Conservation (phyloP, 2,329 filamentous ascomycete genomes). For the Penicillium sp. region DNA sequence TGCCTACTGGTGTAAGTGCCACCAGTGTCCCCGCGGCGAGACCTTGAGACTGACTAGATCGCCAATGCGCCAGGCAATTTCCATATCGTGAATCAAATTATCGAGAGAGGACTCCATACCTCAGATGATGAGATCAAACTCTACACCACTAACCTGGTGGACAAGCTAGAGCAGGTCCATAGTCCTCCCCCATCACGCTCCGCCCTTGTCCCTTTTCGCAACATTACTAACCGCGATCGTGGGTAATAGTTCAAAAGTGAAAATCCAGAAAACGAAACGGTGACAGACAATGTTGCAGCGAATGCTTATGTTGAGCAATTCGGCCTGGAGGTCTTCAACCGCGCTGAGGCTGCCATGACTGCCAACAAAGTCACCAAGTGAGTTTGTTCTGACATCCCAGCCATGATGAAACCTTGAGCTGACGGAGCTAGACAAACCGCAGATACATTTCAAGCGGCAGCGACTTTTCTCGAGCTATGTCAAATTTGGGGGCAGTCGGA, state of each 20-base stretch:
- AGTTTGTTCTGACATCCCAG: no score
- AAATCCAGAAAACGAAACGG: slow-evolving; percentile 73
- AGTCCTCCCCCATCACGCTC: background rate
- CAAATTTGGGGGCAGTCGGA: slow-evolving; percentile 79
- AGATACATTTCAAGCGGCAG: slow-evolving; percentile 87
- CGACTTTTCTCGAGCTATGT: slow-evolving; percentile 85
- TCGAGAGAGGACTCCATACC: slow-evolving; percentile 74
- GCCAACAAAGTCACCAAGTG: slow-evolving; percentile 81
- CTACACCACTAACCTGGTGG: slow-evolving; percentile 83
- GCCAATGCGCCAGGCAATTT: slow-evolving; percentile 65
- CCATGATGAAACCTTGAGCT: no score
- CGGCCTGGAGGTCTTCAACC: slow-evolving; percentile 78
- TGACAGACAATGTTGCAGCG: slow-evolving; percentile 79
- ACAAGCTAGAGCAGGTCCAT: slow-evolving; percentile 76
- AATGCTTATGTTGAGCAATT: slow-evolving; percentile 95
- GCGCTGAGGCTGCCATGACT: slow-evolving; percentile 76
- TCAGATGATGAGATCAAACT: slow-evolving; percentile 71
- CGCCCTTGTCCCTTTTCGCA: background rate
- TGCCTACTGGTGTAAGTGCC: slow-evolving; percentile 83
- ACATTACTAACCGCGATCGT: slow-evolving; percentile 3
- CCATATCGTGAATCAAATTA: slow-evolving; percentile 88
- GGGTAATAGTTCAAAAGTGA: slow-evolving; percentile 62
- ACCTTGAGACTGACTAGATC: slow-evolving; percentile 14
- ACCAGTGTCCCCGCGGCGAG: slow-evolving; percentile 7
- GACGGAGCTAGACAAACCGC: slow-evolving; percentile 70